phyloP scores from a whole-genome alignment of 768 basidiomycete genomes.

The Termitomyces sp. region DNA sequence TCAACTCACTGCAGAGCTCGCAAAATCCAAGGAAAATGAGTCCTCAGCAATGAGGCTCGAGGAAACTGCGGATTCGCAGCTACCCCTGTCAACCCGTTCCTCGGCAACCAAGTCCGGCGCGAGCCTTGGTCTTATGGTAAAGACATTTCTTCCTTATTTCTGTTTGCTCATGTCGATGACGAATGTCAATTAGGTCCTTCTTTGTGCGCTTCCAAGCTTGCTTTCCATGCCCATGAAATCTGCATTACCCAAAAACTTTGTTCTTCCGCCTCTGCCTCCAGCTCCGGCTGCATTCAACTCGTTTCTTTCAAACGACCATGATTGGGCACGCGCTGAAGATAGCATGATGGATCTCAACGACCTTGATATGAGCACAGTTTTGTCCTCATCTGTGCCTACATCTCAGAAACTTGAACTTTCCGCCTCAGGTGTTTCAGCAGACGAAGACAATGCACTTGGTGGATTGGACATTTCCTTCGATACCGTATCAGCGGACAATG shows the following conservation, averaged over 20 bases:
- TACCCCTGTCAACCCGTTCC: constrained; percentile 38
- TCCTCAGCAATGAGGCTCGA: constrained; percentile 50
- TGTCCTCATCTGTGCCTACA: constrained; percentile 24
- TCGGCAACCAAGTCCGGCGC: constrained; percentile 50
- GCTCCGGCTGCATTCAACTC: constrained; percentile 39
- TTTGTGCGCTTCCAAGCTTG: constrained; percentile 72
- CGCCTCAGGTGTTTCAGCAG: constrained; percentile 36
- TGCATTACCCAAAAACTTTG: constrained; percentile 48
- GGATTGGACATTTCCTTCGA: constrained; percentile 74
- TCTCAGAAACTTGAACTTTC: constrained; percentile 52
- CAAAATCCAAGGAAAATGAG: constrained; percentile 22
- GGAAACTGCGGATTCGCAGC: constrained; percentile 50
- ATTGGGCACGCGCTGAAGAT: constrained; percentile 41
- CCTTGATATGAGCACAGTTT: constrained; percentile 25
- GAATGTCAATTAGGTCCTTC: constrained; percentile 50
- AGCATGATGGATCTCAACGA: constrained; percentile 46
- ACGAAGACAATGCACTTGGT: constrained; percentile 41
- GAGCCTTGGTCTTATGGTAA: constrained; percentile 67
- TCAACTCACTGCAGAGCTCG: constrained; percentile 58
- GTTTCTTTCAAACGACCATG: constrained; percentile 45
- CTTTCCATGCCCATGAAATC: constrained; percentile 61
- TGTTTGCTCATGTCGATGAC: constrained; percentile 10
- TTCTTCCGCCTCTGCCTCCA: constrained; percentile 38
- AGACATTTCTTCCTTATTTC: constrained; percentile 15
- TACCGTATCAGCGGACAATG: constrained; percentile 52